These are phyloP conservation scores for Ambrosiella beaveri DNA, from an alignment of 2,329 filamentous ascomycete species.

Conservation along the genomic window DNA sequence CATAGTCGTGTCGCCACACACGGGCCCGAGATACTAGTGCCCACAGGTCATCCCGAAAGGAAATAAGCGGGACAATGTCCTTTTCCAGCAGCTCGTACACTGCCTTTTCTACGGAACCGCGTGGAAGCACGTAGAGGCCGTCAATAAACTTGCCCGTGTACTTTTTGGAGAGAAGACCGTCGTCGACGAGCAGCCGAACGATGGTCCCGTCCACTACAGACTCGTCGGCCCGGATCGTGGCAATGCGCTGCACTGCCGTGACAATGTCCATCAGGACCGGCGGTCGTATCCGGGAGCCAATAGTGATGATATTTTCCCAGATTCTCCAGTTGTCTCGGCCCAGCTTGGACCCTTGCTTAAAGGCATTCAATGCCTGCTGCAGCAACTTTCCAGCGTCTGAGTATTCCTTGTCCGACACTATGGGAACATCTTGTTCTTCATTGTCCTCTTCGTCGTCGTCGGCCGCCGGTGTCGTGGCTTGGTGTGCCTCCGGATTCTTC, in stretches of 20 bases:
- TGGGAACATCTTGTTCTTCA: constrained; percentile 12
- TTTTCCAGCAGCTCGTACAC: constrained; percentile 59
- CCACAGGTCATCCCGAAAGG: constrained; percentile 61
- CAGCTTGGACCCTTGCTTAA: constrained; percentile 70
- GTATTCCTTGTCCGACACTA: constrained; percentile 15
- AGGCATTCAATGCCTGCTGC: constrained; percentile 61
- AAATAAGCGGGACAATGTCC: constrained; percentile 67
- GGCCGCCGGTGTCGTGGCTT: not conserved
- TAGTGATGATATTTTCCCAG: constrained; percentile 89
- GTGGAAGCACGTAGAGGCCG: constrained; percentile 18
- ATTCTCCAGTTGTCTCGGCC: constrained; percentile 81
- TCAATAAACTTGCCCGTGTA: constrained; percentile 20
- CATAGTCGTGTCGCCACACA: constrained; percentile 53
- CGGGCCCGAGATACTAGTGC: constrained; percentile 52
- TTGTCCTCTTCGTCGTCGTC: constrained; percentile 13
- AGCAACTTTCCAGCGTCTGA: constrained; percentile 44
- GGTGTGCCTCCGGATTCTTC: constrained; percentile 17
- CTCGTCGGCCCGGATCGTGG: constrained; percentile 64
- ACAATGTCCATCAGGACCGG: constrained; percentile 61
- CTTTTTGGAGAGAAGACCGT: constrained; percentile 38
- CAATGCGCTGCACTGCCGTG: constrained; percentile 54
- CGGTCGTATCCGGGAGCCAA: constrained; percentile 61
- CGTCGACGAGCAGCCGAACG: constrained; percentile 52
- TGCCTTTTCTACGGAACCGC: constrained; percentile 43
- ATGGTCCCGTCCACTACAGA: constrained; percentile 60